Evolutionary conservation across 352 stramenopile species (phyloP).

Genomic region (Plasmopara viticola): DNA sequence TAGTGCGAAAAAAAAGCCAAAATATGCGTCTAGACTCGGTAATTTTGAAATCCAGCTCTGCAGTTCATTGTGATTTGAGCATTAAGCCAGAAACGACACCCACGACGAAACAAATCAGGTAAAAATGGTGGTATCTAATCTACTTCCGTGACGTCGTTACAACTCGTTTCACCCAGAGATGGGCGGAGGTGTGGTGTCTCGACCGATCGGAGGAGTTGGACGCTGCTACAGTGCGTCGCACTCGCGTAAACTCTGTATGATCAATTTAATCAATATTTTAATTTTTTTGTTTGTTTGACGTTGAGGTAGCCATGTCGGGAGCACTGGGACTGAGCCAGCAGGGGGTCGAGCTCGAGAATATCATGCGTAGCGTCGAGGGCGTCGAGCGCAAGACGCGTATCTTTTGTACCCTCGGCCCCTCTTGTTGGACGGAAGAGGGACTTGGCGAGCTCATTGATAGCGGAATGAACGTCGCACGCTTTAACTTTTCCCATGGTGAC

Average conservation of each 20-base stretch:
- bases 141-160: conserved; percentile 6
- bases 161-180: conserved; percentile 22
- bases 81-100: conserved; percentile 12
- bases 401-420: conserved; percentile 84
- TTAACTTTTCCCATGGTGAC: conserved; percentile 99
- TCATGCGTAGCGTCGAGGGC: conserved; percentile 30
- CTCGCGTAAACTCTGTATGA: not conserved
- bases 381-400: conserved; percentile 78
- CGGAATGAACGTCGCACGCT: conserved; percentile 95
- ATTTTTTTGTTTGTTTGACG: not conserved
- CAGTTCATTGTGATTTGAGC: conserved; percentile 17
- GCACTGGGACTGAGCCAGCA: conserved; percentile 24
- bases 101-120: conserved; percentile 14
- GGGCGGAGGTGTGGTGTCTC: conserved; percentile 22
- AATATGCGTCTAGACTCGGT: too few species aligned
- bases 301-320: conserved; percentile 24
- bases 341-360: conserved; percentile 29
- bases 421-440: conserved; percentile 90
- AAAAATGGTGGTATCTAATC: conserved; percentile 10
- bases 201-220: conserved; percentile 16
- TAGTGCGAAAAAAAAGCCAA: too few species aligned
- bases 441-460: conserved; percentile 83
- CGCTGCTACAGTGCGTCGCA: conserved; percentile 24
- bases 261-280: conserved; percentile 1
- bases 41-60: not conserved